Base-by-base conservation (phyloP, 2,329 filamentous ascomycete genomes). In the Lasiodiplodia hormozganensis region DNA sequence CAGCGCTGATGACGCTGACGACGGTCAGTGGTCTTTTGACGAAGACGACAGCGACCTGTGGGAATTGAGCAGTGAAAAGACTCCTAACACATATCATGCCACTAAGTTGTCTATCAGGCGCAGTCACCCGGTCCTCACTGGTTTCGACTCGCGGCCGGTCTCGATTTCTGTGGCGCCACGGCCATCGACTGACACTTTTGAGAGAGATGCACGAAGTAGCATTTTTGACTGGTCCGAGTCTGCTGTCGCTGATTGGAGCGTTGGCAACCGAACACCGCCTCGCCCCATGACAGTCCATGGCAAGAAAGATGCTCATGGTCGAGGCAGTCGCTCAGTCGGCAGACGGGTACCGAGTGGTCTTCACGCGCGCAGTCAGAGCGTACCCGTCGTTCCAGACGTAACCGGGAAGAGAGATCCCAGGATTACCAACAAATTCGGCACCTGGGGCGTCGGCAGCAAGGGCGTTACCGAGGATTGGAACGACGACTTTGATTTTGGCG, bases 401-500 rank as follows among this genome's bases (percentile, higher is more conserved):
- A 81, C 77, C 72, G 83, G 76, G 73, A 79, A 83, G 79, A 70
- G 90, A 85, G 76, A 85, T 78, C 75, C 79, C 78, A 75, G 91
- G 81, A 78, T 83, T 78, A 75, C 87, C n/a, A 86, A 78, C 65
- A 94, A 94, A 74, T 95, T 93, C 75, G 91, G 92, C 53, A 94
- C 92, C 0, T 95, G 92, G 92, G 92, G 91, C 2, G 82, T 93
- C 52, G 89, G 90, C n/a, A 90, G 88, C 70, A 94, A 94, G 78
- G 90, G 88, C 18, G 89, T 90, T 12, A 94, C 90, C 70, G 93
- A 96, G 76, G 92, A 96, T 75, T 96, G 93, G 93, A 93, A 95
- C 73, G 92, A 94, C 71, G 93, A 96, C 77, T 96, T 96, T 73
- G 92, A 95, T 70, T 94, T 95, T 76, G 86, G 86, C 25, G 74